These are phyloP conservation scores for Diutina scorzettiae DNA, from an alignment of 1,139 yeast species.

Conservation along the genomic window DNA sequence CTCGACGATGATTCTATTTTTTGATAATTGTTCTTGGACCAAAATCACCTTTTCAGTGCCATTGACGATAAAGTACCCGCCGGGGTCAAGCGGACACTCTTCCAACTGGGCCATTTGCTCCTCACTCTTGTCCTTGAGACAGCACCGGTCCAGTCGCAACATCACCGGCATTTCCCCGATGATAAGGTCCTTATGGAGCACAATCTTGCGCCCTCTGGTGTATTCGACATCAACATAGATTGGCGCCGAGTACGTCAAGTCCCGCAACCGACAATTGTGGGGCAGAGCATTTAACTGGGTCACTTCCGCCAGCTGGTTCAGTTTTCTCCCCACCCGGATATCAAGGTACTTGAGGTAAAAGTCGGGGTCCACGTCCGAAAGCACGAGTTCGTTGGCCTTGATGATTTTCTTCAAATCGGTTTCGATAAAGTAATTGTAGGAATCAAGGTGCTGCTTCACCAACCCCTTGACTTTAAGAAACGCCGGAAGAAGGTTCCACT, in stretches of 20 bases:
- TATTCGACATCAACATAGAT: conserved; percentile 95
- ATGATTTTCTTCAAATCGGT: conserved; percentile 86
- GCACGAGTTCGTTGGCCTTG: conserved; percentile 75
- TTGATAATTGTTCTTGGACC: conserved; percentile 92
- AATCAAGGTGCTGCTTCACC: conserved; percentile 93
- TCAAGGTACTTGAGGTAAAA: conserved; percentile 86
- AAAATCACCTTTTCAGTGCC: conserved; percentile 97
- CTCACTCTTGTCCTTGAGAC: conserved; percentile 67
- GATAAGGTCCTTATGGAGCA: conserved; percentile 80
- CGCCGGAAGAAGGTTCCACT: conserved; percentile 94
- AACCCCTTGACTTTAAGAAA: conserved; percentile 90
- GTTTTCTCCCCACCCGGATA: conserved; percentile 74
- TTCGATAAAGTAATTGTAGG: conserved; percentile 92
- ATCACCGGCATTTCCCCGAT: conserved; percentile 97
- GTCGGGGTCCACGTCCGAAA: conserved; percentile 95
- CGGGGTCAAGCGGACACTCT: conserved; percentile 97
- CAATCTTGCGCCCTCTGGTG: conserved; percentile 86
- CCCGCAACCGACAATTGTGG: conserved; percentile 93
- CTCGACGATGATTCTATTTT: conserved; percentile 95
- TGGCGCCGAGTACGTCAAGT: conserved; percentile 91
- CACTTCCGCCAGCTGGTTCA: conserved; percentile 47
- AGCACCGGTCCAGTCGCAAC: conserved; percentile 89
- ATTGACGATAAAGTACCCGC: conserved; percentile 96
- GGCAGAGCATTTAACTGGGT: conserved; percentile 50
- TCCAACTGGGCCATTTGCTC: conserved; percentile 75